Base-by-base conservation (phyloP, 805 yeast genomes). In the Wickerhamiella slavikovae region DNA sequence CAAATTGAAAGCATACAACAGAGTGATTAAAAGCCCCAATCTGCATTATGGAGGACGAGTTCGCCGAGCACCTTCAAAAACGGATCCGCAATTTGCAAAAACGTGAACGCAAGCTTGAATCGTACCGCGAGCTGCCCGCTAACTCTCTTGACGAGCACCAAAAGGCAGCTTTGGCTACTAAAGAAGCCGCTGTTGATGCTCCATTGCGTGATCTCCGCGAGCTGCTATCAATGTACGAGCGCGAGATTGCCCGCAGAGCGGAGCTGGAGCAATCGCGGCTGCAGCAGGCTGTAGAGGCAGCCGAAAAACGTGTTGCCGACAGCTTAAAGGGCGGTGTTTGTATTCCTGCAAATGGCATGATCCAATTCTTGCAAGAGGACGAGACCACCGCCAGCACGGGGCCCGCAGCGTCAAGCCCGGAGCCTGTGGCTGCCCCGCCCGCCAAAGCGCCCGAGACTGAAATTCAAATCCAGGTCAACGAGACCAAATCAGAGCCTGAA, bases 21-120 rank as follows among this genome's bases (percentile, higher is more conserved):
- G n/a, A n/a, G n/a, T n/a, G n/a, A n/a, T n/a, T n/a, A n/a, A n/a
- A n/a, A n/a, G n/a, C n/a, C n/a, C n/a, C n/a, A n/a, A n/a, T 6
- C 6, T 10, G 10, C 21, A 18, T 19, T 14, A 34, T 34, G 37
- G 32, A 29, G 28, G 42, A 37, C 32, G 38, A 33, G 16, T 35
- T 36, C 13, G 24, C 24, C 11, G 43, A 37, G 25, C 40, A 35
- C 28, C 17, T 35, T 13, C 45, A 42, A 24, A 47, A 46, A 36
- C 49, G 57, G 4, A 40, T 51, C 27, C 52, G 57, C 23, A 52
- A 52, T 35, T 41, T 52, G 12, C 48, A 40, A 29, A 52, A 52
- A 35, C 45, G 56, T 24, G 50, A 50, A 39, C 39, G 35, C 32
- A 40, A 43, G 24, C 43, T 52, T 20, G 58, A 52, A 35, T 44